Base-by-base conservation (phyloP, 192 early-diverging fungal genomes). In the Podila horticola region DNA sequence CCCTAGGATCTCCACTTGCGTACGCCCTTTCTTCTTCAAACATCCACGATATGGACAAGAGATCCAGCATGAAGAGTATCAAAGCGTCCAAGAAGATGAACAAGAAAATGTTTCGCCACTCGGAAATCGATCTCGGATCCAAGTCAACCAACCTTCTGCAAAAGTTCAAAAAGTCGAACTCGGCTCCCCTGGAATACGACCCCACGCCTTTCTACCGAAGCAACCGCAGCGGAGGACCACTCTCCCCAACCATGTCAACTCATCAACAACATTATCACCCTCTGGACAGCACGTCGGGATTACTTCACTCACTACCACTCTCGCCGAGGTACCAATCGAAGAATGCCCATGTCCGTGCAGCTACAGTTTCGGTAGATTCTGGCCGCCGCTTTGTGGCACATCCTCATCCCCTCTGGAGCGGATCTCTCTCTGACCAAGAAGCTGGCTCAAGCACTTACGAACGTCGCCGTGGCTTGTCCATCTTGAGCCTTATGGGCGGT, bases 391-490 rank as follows among this genome's bases (percentile, higher is more conserved):
- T 81, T 26, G 71, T 58, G 11, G 70, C 77, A 7, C 77, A 81
- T 34, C 77, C 77, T 29, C 77, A 81, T 26, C 77, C 77, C 0
- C 67, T 81, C 9, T 81, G 77, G 77, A 73, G 77, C 52, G 77
- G 71, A 0, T 73, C 77, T 12, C 49, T 81, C 13, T 81, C 77
- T 0, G 77, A 81, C 48, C 77, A 73, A 45, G 77, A 81, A 41
- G 55, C 57, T 0, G 34, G 30, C 33, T 31, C 60, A 55, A 11
- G 52, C 17, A 30, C 50, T 11, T 67, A 57, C 28, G 75, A 68
- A 55, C 48, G 70, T 15, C 70, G 69, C 20, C 75, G 75, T 11
- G 65, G 61, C 4, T 6, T 79, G n/a, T 79, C 75, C 12, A 67
- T 79, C 4, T 29, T 79, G 49, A 79, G 75, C 22, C 24, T 79